Percentiles rank a stretch among this genome's conserved stretches.
phyloP scores from a whole-genome alignment of 2,329 filamentous ascomycete genomes.

The Ophiocordyceps camponoti-rufipedis region DNA sequence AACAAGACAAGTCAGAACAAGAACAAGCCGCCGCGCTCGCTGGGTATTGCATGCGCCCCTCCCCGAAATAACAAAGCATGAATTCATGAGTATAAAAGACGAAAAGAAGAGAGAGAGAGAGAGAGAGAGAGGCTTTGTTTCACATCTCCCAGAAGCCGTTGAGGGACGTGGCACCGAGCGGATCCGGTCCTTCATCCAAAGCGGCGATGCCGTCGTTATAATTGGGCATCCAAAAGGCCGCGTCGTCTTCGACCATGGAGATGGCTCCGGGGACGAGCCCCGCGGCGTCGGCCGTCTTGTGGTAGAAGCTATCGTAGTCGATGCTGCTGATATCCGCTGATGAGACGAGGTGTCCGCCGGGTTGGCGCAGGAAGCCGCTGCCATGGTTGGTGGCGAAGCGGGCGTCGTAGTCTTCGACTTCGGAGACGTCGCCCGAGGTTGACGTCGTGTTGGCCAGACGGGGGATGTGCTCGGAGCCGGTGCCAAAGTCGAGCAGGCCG shows the following conservation, averaged over 20 bases:
- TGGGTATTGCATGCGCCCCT: slow-evolving; percentile 12
- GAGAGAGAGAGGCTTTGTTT: slow-evolving; percentile 2
- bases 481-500: slow-evolving; percentile 30
- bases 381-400: slow-evolving; percentile 26
- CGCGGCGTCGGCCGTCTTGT: slow-evolving; percentile 20
- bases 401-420: slow-evolving; percentile 41
- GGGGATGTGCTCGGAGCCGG: slow-evolving; percentile 33
- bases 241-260: slow-evolving; percentile 32
- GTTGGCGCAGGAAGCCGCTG: slow-evolving; percentile 24
- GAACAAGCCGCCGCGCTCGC: not conserved
- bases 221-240: slow-evolving; percentile 29
- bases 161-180: slow-evolving; percentile 12
- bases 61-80: too few species aligned
- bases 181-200: slow-evolving; percentile 17
- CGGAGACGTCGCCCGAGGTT: slow-evolving; percentile 49
- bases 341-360: slow-evolving; percentile 13
- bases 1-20: not conserved
- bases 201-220: slow-evolving; percentile 20
- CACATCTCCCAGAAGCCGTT: slow-evolving; percentile 18
- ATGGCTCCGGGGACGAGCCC: slow-evolving; percentile 22
- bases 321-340: slow-evolving; percentile 26
- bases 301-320: slow-evolving; percentile 38
- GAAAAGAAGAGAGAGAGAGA: not conserved
- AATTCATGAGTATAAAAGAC: not conserved
- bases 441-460: slow-evolving; percentile 37